Base-by-base conservation (phyloP, 306 rosid species). In the Comarum palustre region DNA sequence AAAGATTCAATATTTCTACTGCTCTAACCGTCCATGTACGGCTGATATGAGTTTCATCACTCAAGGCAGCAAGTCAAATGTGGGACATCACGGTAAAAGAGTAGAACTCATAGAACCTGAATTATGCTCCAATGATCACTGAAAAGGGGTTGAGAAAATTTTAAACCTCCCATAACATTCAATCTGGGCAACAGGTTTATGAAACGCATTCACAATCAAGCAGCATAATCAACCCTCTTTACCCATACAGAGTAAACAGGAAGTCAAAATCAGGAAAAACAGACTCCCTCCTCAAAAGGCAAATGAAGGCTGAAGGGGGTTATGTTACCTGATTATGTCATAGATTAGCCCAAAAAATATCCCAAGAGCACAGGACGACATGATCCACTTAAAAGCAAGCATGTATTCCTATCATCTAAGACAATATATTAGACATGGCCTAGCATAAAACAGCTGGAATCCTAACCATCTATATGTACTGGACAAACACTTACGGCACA, bases 401-500 rank as follows among this genome's bases (percentile, higher is more conserved):
- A 51, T 32, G 36, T 14, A 34, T 2, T 17, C 54, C 22, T 27
- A 41, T 41, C 42, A 27, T 55, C 66, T 5, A 31, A 34, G 43
- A 31, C 55, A 27, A 39, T 8, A 59, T 72, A 19, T 41, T 42
- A 67, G 47, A 24, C 36, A 54, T 42, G 41, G 70, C 55, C 55
- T 36, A 73, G 36, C 63, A 66, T 34, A 46, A 24, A 27, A 31
- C 36, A 73, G 73, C 63, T 2, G 46, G 20, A 60, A 73, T 24
- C 9, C 43, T 41, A 60, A 32, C 29, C 52, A 73, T 51, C 41
- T 27, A 34, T 68, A 51, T 62, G 46, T 74, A 71, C 77, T 34
- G 46, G 68, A 82, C 41, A 68, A 61, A 72, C 66, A 76, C 45
- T 58, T 14, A 32, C 58, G 72, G 39, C 46, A 68, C 54, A 70